phyloP scores from a whole-genome alignment of 345 rosid genomes.

The Gossypioides kirkii region DNA sequence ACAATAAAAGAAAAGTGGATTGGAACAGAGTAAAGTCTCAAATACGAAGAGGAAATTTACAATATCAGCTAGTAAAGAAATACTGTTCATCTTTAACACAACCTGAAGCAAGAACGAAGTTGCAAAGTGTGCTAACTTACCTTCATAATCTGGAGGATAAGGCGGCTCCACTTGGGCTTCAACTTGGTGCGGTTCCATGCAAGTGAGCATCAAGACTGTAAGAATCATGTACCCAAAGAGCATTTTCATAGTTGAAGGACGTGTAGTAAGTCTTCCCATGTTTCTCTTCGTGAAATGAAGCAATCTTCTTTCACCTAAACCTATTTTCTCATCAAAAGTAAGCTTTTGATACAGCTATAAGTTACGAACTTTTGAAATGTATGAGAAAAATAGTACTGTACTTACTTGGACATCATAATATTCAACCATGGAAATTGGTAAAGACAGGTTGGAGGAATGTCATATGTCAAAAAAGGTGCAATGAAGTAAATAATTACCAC shows the following conservation, averaged over 20 bases:
- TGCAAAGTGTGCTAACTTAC: background rate
- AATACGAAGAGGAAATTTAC: background rate
- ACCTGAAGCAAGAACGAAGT: background rate
- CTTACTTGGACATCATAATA: background rate
- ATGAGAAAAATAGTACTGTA: background rate
- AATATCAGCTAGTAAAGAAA: no score
- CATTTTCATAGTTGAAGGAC: background rate
- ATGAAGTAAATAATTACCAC: background rate
- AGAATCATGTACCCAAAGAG: constrained; percentile 2
- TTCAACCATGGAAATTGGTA: background rate
- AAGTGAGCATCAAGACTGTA: background rate
- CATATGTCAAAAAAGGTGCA: background rate
- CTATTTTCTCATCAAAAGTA: background rate
- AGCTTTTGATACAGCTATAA: background rate
- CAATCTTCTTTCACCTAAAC: background rate
- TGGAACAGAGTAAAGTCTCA: background rate
- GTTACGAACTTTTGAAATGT: background rate
- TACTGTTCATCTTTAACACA: background rate
- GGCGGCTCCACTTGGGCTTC: constrained; percentile 9
- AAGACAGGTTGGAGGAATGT: background rate
- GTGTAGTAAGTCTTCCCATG: background rate
- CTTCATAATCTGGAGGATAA: constrained; percentile 6
- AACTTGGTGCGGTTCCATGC: background rate
- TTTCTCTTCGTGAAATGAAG: background rate
- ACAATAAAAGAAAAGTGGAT: background rate